Evolutionary conservation across 306 rosid species (phyloP), one percentile per base, ranked within the genome.

Genomic region (Vigna nakashimae): DNA sequence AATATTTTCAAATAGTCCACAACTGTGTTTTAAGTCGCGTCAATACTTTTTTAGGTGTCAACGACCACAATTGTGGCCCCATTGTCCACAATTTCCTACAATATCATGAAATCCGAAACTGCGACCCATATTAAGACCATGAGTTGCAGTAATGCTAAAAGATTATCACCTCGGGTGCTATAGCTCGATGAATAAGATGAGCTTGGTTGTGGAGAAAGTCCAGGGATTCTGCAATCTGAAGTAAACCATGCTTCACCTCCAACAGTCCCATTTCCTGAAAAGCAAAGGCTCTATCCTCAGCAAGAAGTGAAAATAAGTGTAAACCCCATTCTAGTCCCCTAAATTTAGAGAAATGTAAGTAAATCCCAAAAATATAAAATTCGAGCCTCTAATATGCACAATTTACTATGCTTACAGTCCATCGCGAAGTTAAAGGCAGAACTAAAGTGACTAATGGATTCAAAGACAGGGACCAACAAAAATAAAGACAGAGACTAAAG

Each of bases 211-310:
- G 99, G 32, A 95, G 96, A 84, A 95, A 95, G 82, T 92, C 92
- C 86, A 95, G 86, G 20, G 99, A 84, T 80, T 95, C 99, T 17
- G 97, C 97, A 22, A 92, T 74, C 85, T 95, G 99, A 75, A 95
- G 97, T 87, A 95, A 90, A 69, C 99, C 98, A 82, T 95, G 99
- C 80, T 95, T 95, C 75, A 95, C 90, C 90, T 95, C 99, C 88
- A 95, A 89, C 62, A 95, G 57, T 38, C 98, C 89, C 98, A 95
- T 91, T 78, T 92, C 90, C 99, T 95, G 86, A 78, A 70, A 81
- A 77, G 66, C 14, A 79, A 63, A 22, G 43, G 12, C 24, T 10
- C 16, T 58, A 74, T 18, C 66, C 80, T 64, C 40, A 28, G 53
- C 5, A 50, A 36, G 28, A 2, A 52, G 58, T 52, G 10, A 52